Evolutionary conservation across 495 filamentous ascomycete species (phyloP).

Genomic region (Talaromyces wortmannii): DNA sequence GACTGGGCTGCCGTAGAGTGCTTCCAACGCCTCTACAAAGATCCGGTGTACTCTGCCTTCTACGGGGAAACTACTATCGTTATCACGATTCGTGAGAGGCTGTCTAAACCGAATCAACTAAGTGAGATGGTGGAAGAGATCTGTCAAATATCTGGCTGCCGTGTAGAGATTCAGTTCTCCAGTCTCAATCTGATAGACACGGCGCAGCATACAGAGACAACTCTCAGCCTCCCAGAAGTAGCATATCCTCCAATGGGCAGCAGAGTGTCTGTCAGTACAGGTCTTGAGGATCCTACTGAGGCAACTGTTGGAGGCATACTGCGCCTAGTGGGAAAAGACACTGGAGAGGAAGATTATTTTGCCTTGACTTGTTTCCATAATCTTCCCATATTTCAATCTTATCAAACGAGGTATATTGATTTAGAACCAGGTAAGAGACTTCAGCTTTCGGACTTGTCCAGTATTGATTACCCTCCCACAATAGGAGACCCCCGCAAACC

Average conservation of each 20-base stretch:
- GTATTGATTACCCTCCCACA: neutral
- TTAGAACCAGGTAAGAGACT: neutral
- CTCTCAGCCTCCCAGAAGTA: neutral
- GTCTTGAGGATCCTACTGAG: neutral
- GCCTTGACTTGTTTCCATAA: neutral
- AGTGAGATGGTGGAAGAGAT: neutral
- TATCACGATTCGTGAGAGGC: neutral
- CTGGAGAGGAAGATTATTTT: neutral
- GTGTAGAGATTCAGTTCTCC: neutral
- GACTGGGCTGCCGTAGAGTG: slow-evolving; percentile 3
- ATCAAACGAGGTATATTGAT: neutral
- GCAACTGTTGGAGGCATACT: neutral
- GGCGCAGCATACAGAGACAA: neutral
- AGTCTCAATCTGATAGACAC: neutral
- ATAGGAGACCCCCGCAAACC: neutral
- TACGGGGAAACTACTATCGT: neutral
- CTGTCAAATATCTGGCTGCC: neutral
- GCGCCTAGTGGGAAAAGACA: neutral
- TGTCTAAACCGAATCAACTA: neutral
- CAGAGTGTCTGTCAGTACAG: neutral
- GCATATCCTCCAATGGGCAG: neutral
- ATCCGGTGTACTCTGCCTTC: neutral
- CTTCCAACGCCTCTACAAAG: neutral
- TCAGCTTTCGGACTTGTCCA: neutral
- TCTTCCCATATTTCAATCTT: neutral